Percentiles rank a stretch among this genome's conserved stretches.
phyloP scores from a whole-genome alignment of 306 rosid species.

The Cucurbita moschata region DNA sequence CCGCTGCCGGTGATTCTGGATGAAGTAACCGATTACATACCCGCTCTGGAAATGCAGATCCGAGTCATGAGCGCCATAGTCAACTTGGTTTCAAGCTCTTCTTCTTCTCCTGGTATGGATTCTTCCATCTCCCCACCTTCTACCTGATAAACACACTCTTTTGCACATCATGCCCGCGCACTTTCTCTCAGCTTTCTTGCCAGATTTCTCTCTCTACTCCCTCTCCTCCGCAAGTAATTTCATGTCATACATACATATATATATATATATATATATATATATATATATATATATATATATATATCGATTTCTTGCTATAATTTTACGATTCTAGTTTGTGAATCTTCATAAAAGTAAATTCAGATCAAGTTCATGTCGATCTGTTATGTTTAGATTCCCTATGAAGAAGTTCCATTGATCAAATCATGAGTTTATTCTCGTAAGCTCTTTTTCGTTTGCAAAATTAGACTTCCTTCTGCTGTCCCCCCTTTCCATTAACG shows the following conservation, averaged over 20 bases:
- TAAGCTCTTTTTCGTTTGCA: neutral
- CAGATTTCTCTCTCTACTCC: neutral
- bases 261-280: neutral
- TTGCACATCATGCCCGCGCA: no score
- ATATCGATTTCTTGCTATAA: neutral
- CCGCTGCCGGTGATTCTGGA: constrained; percentile 74
- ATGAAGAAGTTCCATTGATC: neutral
- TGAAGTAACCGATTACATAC: constrained; percentile 67
- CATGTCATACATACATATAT: neutral
- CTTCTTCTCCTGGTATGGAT: constrained; percentile 12
- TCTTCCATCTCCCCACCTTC: constrained; percentile 23
- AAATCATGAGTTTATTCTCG: neutral
- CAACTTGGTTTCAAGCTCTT: constrained; percentile 33
- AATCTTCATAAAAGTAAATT: neutral
- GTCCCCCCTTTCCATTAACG: no score
- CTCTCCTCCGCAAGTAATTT: constrained; percentile 1
- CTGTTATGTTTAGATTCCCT: neutral
- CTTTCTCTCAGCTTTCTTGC: neutral
- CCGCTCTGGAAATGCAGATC: constrained; percentile 93
- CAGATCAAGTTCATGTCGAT: neutral
- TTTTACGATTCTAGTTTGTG: neutral
- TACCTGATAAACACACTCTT: constrained; percentile 15
- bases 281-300: neutral
- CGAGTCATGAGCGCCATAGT: constrained; percentile 64
- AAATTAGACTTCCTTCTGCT: no score